phyloP scores from a whole-genome alignment of 192 early-diverging fungal species.

The Coemansia sp. region DNA sequence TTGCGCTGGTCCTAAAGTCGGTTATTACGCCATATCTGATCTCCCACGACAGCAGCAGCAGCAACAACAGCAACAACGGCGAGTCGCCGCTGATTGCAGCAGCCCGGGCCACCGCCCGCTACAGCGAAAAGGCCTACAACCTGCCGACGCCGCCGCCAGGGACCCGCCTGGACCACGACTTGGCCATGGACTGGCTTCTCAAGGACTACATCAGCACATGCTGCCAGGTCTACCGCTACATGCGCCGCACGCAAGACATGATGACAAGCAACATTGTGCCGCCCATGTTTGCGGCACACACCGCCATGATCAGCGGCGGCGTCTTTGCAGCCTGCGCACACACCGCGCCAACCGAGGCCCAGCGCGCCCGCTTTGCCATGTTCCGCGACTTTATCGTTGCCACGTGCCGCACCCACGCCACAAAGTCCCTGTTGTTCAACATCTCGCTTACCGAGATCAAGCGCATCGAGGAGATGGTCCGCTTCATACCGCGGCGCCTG shows the following conservation, averaged over 20 bases:
- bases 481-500: conserved; percentile 31
- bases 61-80: not conserved
- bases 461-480: conserved; percentile 36
- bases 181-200: conserved; percentile 15
- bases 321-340: conserved; percentile 41
- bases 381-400: not conserved
- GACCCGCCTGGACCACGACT: conserved; percentile 10
- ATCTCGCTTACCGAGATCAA: conserved; percentile 25
- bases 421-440: conserved; percentile 28
- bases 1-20: conserved; percentile 31
- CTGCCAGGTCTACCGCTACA: conserved; percentile 18
- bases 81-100: conserved; percentile 8
- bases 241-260: conserved; percentile 10
- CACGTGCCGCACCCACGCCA: not conserved
- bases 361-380: conserved; percentile 11
- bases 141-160: not conserved
- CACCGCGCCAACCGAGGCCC: conserved; percentile 22
- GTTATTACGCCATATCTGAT: conserved; percentile 43
- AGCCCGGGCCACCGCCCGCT: not conserved
- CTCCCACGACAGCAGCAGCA: conserved; percentile 8
- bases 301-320: conserved; percentile 40
- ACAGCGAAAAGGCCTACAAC: not conserved
- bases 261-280: conserved; percentile 22
- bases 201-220: conserved; percentile 28
- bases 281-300: conserved; percentile 44